phyloP scores from a whole-genome alignment of 805 yeast genomes.

The Candida boidinii region DNA sequence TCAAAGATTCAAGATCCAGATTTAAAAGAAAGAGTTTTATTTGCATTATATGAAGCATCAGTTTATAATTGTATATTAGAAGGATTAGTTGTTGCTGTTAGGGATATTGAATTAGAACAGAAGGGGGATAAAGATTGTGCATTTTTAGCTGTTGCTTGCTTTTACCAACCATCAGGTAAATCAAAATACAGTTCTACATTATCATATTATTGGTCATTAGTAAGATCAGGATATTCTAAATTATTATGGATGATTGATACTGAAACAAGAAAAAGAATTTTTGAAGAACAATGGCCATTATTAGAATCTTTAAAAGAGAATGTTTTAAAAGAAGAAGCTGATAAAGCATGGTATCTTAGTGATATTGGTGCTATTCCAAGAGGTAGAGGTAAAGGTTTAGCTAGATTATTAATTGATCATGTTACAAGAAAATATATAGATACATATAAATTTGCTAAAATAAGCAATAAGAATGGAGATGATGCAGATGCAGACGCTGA shows the following conservation, averaged over 20 bases:
- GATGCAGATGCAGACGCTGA: conserved; percentile 13
- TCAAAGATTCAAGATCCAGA: conserved; percentile 27
- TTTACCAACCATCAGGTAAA: conserved; percentile 26
- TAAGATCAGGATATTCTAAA: conserved; percentile 24
- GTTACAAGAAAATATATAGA: conserved; percentile 39
- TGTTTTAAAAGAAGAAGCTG: conserved; percentile 31
- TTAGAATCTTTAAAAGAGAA: conserved; percentile 34
- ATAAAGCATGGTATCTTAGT: conserved; percentile 45
- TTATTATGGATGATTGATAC: conserved; percentile 26
- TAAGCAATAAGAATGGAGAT: conserved; percentile 3
- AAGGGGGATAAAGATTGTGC: conserved; percentile 32
- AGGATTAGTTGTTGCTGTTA: conserved; percentile 41
- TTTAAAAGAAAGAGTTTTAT: conserved; percentile 33
- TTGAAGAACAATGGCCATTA: conserved; percentile 40
- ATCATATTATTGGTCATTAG: conserved; percentile 24
- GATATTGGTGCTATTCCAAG: conserved; percentile 51
- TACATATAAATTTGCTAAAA: conserved; percentile 13
- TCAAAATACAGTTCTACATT: conserved; percentile 19
- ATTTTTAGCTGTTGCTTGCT: conserved; percentile 45
- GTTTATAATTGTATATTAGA: conserved; percentile 41
- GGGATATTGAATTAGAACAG: conserved; percentile 38
- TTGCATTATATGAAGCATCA: conserved; percentile 43
- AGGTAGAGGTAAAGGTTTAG: conserved; percentile 53
- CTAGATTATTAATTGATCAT: conserved; percentile 40
- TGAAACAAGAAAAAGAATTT: conserved; percentile 40